Evolutionary conservation across 2,329 filamentous ascomycete species (phyloP).

Genomic region (Scytalidium lignicola): DNA sequence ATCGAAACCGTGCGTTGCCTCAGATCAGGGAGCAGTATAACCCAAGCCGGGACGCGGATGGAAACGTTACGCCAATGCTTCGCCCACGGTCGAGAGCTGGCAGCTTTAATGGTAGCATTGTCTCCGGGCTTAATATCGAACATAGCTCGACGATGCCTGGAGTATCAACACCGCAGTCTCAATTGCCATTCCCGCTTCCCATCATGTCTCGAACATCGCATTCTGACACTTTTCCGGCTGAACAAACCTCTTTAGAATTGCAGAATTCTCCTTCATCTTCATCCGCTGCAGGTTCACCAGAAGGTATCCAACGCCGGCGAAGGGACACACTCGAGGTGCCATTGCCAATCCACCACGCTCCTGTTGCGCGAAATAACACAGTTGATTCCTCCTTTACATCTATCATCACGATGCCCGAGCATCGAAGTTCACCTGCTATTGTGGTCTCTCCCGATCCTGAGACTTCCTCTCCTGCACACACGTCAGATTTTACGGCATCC

Average conservation of each 20-base stretch:
- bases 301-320: constrained; percentile 14
- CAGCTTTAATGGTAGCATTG: constrained; percentile 32
- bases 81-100: constrained; percentile 31
- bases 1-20: constrained; percentile 36
- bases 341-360: constrained; percentile 6
- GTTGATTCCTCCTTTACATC: neutral
- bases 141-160: constrained; percentile 11
- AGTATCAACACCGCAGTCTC: constrained; percentile 12
- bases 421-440: constrained; percentile 11
- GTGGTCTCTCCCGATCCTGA: constrained; percentile 16
- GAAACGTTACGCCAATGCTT: constrained; percentile 22
- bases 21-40: constrained; percentile 38
- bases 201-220: too few relatives aligned
- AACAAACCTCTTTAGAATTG: too few relatives aligned
- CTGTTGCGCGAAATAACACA: constrained; percentile 11
- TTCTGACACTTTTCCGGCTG: too few relatives aligned
- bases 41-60: constrained; percentile 27
- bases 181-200: constrained; percentile 13
- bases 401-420: constrained; percentile 1
- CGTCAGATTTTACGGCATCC: neutral
- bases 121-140: constrained; percentile 23
- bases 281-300: too few relatives aligned
- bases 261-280: too few relatives aligned
- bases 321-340: constrained; percentile 31
- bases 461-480: constrained; percentile 6